Base-by-base conservation (phyloP, 176 grass and related monocot species). In the Saccharum spontaneum region DNA sequence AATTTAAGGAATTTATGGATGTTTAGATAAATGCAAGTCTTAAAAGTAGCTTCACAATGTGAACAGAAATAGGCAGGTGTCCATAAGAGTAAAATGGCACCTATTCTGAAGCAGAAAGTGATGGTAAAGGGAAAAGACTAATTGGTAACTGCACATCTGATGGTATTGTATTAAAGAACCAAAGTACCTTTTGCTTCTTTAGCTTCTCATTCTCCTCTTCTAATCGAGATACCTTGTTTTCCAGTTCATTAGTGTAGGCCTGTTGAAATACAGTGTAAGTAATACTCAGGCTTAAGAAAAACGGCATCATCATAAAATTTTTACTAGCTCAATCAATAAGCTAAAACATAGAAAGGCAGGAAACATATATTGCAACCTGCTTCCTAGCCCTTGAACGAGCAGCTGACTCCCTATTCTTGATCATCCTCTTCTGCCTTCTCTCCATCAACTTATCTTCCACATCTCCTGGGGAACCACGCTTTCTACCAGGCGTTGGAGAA, bases 381-480 rank as follows among this genome's bases (percentile, higher is more conserved):
- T 98, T 98, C 88, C 97, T 98, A 76, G 97, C 97, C 83, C 97
- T 98, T 81, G 97, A 98, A 81, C 97, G 91, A 30, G 97, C 97
- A 83, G 97, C 97, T 13, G 97, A 98, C 73, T 98, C 97, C 69
- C 96, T 92, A 62, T 98, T 98, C 86, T 98, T 98, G 24, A 98
- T 95, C 96, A 98, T 98, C 91, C 97, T 95, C 87, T 98, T 98
- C 60, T 98, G 97, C 76, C 97, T 93, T 87, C 93, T 92, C 78
- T 98, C 97, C 71, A 90, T 69, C 67, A 89, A 83, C 82, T 94
- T 98, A 77, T 98, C 82, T 12, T 38, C 64, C 28, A 88, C 60
- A 45, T 94, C 90, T 31, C 86, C 88, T 43, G 87, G 77, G 67
- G 86, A 40, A 24, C 86, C 88, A 34, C 85, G 89, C 80, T 93